Evolutionary conservation across 345 rosid genomes (phyloP).

Genomic region (Dipteronia sinensis): DNA sequence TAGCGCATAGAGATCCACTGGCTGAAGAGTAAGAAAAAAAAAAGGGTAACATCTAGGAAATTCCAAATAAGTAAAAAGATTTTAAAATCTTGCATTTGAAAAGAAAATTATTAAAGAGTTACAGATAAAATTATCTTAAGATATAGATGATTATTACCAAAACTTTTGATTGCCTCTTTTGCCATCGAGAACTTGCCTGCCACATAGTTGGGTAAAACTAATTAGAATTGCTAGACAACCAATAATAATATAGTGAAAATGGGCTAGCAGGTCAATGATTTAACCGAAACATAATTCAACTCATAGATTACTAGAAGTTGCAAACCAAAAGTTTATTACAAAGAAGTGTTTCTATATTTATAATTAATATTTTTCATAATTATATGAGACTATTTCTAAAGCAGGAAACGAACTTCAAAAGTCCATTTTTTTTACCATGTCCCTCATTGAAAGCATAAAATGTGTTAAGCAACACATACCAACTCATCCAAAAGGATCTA

Average conservation of each 20-base stretch:
- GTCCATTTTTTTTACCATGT: too few species aligned
- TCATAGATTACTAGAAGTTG: neutral
- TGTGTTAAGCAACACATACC: too few species aligned
- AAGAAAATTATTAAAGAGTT: neutral
- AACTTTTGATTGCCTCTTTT: constrained; percentile 89
- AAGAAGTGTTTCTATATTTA: too few species aligned
- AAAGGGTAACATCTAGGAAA: neutral
- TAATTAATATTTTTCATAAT: too few species aligned
- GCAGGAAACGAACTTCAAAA: too few species aligned
- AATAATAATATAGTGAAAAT: neutral
- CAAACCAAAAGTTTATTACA: neutral
- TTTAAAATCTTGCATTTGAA: neutral
- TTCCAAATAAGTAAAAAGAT: neutral
- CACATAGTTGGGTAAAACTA: constrained; percentile 19
- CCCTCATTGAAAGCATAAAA: too few species aligned
- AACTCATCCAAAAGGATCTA: too few species aligned
- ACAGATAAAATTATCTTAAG: constrained; percentile 1
- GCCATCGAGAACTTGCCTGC: constrained; percentile 94
- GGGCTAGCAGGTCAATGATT: neutral
- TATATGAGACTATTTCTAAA: too few species aligned
- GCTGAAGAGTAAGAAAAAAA: neutral
- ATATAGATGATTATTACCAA: constrained; percentile 53
- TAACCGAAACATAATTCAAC: neutral
- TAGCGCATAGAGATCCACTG: neutral
- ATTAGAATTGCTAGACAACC: neutral